Base-by-base conservation (phyloP, 2,329 filamentous ascomycete species). In the Claviceps quebecensis region DNA sequence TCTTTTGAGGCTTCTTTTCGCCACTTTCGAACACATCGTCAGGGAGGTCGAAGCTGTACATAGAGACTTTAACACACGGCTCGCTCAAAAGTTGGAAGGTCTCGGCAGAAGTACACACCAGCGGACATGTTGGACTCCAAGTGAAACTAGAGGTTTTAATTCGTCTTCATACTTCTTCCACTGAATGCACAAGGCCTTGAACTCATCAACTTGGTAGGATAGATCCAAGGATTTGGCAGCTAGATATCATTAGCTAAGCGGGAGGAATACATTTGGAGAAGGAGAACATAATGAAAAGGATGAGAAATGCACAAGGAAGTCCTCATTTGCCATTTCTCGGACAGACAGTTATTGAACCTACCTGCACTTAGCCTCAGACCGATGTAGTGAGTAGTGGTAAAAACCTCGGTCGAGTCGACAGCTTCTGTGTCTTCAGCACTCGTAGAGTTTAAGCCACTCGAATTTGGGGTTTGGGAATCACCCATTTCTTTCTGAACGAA, bases 321-420 rank as follows among this genome's bases (percentile, higher is more conserved):
- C 13, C 19, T 49, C 13, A 45, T 16, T 34, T 34, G 3, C 45
- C 5, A 49, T 49, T 7, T 22, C 36, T 38, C 44, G 34, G 9
- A 11, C 5, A 45, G 50, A 26, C 22, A 13, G 7, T 34, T 29
- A n/a, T 6, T 34, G 37, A 40, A 71, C 78, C 64, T 75, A 88
- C 87, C 84, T 72, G 83, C 78, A 39, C 76, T 75, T 51, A 96
- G 70, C 59, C 91, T 85, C 47, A 97, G 75, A 38, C 93, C 93
- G 62, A 98, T 88, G 64, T 97, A 98, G 66, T 90, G 91, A 1
- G 90, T 96, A 23, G 88, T 89, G 0, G 91, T 97, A 64, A 87
- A 95, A 29, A 97, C 71, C 52, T 74, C 72, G 44, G 60, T 63
- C 16, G 55, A 53, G 7, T 36, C 49, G 26, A 53, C 49, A 45